Conservation (phyloP, 352 stramenopile species). For the Lagenidium giganteum region DNA sequence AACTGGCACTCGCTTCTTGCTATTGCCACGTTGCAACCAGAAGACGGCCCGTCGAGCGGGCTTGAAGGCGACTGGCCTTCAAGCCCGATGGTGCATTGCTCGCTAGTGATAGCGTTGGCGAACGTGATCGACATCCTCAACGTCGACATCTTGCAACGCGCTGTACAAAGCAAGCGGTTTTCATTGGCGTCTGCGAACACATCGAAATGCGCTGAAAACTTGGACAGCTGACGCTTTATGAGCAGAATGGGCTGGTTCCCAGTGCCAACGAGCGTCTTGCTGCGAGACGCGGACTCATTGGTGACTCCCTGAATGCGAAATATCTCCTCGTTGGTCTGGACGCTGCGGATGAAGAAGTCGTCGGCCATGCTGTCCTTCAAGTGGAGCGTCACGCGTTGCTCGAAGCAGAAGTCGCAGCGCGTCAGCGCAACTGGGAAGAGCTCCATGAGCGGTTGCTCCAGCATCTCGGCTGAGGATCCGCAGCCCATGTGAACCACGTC, state of each 20-base stretch:
- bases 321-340: conserved; percentile 2
- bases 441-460: no score
- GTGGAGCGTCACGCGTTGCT: conserved; percentile 16
- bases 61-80: conserved; percentile 22
- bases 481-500: no score
- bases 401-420: conserved; percentile 18
- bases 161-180: conserved; percentile 8
- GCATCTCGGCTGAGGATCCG: no score
- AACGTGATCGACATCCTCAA: no score
- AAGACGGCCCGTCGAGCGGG: conserved; percentile 15
- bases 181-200: conserved; percentile 11
- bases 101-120: conserved; percentile 7
- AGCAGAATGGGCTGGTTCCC: conserved; percentile 12
- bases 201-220: conserved; percentile 14
- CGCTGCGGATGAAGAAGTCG: conserved; percentile 21
- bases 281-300: conserved; percentile 9
- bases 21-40: conserved; percentile 15
- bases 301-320: conserved; percentile 20
- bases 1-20: conserved; percentile 14
- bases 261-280: conserved; percentile 20
- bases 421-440: no score
- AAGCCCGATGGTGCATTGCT: conserved; percentile 13
- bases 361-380: conserved; percentile 24
- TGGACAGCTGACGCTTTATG: conserved; percentile 15
- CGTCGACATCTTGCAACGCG: conserved; percentile 13